Conservation (phyloP, 2,329 filamentous ascomycete genomes). For the Didymella glomerata region DNA sequence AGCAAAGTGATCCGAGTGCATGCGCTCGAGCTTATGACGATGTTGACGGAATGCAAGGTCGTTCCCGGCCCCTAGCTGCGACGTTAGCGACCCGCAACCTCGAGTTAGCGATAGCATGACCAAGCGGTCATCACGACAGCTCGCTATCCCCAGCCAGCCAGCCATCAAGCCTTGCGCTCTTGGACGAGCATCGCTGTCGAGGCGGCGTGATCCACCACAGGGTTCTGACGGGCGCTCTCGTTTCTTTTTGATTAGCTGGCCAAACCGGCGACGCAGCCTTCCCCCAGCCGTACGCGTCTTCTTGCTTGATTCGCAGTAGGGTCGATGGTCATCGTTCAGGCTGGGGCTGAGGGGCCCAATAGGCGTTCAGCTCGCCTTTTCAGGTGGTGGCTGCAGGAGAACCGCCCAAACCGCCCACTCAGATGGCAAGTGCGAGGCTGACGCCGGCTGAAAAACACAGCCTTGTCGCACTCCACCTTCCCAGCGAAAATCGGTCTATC, state of each 20-base stretch:
- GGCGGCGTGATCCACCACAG: conserved; percentile 44
- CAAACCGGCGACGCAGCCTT: conserved; percentile 36
- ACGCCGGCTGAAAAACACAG: conserved; percentile 46
- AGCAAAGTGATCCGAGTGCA: conserved; percentile 19
- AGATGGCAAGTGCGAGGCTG: conserved; percentile 51
- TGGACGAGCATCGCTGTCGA: conserved; percentile 34
- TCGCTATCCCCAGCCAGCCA: conserved; percentile 27
- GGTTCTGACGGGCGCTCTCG: conserved; percentile 40
- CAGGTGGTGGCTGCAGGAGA: conserved; percentile 48
- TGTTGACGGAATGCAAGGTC: conserved; percentile 17
- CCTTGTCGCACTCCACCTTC: conserved; percentile 46
- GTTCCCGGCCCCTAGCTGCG: conserved; percentile 11
- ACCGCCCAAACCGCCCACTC: conserved; percentile 49
- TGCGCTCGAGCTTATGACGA: conserved; percentile 12
- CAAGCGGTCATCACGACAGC: conserved; percentile 34
- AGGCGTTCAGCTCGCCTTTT: conserved; percentile 46
- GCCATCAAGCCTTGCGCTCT: conserved; percentile 31
- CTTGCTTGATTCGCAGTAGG: conserved; percentile 41
- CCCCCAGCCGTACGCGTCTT: conserved; percentile 28
- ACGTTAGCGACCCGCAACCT: conserved; percentile 19
- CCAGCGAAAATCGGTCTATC: conserved; percentile 47
- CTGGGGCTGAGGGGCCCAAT: conserved; percentile 46
- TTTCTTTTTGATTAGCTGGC: conserved; percentile 46
- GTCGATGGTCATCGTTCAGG: conserved; percentile 36
- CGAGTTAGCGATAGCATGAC: conserved; percentile 38